Evolutionary conservation across 768 basidiomycete species (phyloP).

Genomic region (Boletus edulis): DNA sequence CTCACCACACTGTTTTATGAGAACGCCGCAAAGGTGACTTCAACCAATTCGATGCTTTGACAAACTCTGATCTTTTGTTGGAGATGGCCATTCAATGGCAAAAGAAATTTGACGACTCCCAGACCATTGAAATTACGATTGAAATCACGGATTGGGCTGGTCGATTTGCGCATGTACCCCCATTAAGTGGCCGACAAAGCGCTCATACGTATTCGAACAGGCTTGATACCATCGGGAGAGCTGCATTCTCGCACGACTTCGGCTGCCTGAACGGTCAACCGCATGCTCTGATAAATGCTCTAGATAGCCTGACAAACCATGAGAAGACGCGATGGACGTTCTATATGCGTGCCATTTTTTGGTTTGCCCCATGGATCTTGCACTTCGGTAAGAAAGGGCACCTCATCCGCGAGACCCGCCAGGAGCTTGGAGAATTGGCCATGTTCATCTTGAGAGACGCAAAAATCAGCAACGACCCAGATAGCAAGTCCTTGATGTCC

Average conservation of each 20-base stretch:
- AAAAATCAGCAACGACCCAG: slow-evolving; percentile 41
- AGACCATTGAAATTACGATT: slow-evolving; percentile 42
- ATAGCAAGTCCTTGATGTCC: slow-evolving; percentile 50
- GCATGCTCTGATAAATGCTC: slow-evolving; percentile 47
- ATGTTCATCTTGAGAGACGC: slow-evolving; percentile 55
- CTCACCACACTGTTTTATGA: slow-evolving; percentile 53
- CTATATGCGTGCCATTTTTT: slow-evolving; percentile 63
- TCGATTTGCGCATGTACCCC: slow-evolving; percentile 52
- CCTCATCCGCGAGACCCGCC: slow-evolving; percentile 53
- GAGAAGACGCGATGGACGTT: slow-evolving; percentile 57
- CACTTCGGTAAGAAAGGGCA: slow-evolving; percentile 56
- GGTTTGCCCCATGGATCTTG: slow-evolving; percentile 55
- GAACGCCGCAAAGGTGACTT: slow-evolving; percentile 42
- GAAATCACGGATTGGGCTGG: slow-evolving; percentile 60
- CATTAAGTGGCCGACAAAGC: background rate
- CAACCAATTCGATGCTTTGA: background rate
- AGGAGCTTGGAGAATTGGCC: slow-evolving; percentile 52
- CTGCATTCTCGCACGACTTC: slow-evolving; percentile 66
- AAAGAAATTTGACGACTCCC: slow-evolving; percentile 41
- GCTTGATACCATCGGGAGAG: slow-evolving; percentile 56
- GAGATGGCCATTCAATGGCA: slow-evolving; percentile 50
- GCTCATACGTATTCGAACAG: slow-evolving; percentile 26
- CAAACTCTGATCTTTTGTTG: slow-evolving; percentile 4
- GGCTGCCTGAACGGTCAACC: slow-evolving; percentile 49
- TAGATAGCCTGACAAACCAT: slow-evolving; percentile 61